Base-by-base conservation (phyloP, 768 basidiomycete genomes). In the Pisolithus tinctorius region DNA sequence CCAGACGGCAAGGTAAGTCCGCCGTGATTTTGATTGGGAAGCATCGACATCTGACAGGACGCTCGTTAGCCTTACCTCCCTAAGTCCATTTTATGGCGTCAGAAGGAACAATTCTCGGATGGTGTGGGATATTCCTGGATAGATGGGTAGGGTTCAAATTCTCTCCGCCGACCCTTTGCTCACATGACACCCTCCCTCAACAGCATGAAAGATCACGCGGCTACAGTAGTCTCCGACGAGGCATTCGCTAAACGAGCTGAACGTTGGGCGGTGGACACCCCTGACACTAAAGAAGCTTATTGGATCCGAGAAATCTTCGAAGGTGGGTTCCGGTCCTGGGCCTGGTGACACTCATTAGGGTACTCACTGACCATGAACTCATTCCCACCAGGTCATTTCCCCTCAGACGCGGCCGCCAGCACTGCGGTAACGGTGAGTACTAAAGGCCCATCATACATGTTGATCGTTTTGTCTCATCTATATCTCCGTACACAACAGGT, bases 61-160 rank as follows among this genome's bases (percentile, higher is more conserved):
- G 29, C 54, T 45, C 55, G 27, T 25, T 61, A 92, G 86, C 86
- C 92, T 1, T 99, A 98, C 71, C 82, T 99, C 47, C 96, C 96
- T 11, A 78, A 78, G 51, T 90, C 88, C 14, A 97, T 99, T 61
- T 76, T 99, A 39, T 99, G 96, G 96, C 80, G 96, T 51, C 96
- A 99, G 68, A 99, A 99, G 68, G 96, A 99, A 71, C 94, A 98
- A 62, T 99, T 99, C 74, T 97, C 94, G 2, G 96, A 99, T 62
- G 96, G 96, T 49, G 93, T 96, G 49, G 94, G 95, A 30, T 97
- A 96, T 71, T 94, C 93, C 30, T 97, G 95, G 94, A 98, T 98
- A 63, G 94, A 98, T 61, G 92, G 93, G 88, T 88, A 61, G 40
- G 78, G 60, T 45, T 31, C 36, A 4, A 26, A 39, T 10, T 16